These are phyloP conservation scores for Leersia perrieri DNA, from an alignment of 176 grass and related monocot species.

Conservation along the genomic window DNA sequence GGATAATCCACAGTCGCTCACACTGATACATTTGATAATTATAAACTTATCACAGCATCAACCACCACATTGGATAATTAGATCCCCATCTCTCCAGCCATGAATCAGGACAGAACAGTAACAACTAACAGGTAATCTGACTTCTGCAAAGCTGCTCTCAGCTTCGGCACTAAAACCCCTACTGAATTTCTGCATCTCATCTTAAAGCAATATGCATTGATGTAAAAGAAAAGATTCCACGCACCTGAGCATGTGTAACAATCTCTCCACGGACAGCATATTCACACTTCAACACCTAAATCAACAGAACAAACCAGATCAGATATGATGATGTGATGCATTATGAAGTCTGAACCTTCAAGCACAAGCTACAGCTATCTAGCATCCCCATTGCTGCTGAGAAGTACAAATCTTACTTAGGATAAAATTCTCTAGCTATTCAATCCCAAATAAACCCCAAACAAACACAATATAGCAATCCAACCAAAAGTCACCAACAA, in stretches of 20 bases:
- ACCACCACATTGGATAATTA: background rate
- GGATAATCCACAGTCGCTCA: background rate
- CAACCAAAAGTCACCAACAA: background rate
- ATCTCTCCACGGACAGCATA: slow-evolving; percentile 94
- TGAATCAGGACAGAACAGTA: background rate
- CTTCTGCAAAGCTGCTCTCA: background rate
- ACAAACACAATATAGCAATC: background rate
- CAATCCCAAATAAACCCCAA: background rate
- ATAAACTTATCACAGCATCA: background rate
- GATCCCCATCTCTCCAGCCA: background rate
- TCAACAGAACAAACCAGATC: slow-evolving; percentile 11
- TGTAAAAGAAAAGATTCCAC: background rate
- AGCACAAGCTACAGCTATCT: background rate
- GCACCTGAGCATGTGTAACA: slow-evolving; percentile 88
- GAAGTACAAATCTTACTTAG: background rate
- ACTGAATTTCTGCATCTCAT: background rate
- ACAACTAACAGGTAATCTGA: background rate
- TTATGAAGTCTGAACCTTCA: background rate
- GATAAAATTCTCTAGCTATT: background rate
- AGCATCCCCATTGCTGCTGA: background rate
- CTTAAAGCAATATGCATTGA: background rate
- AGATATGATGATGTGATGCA: background rate
- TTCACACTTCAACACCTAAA: slow-evolving; percentile 83
- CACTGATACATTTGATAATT: background rate
- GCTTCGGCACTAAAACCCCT: background rate